Evolutionary conservation across 345 rosid species (phyloP).

Genomic region (Odontarrhena argentea): DNA sequence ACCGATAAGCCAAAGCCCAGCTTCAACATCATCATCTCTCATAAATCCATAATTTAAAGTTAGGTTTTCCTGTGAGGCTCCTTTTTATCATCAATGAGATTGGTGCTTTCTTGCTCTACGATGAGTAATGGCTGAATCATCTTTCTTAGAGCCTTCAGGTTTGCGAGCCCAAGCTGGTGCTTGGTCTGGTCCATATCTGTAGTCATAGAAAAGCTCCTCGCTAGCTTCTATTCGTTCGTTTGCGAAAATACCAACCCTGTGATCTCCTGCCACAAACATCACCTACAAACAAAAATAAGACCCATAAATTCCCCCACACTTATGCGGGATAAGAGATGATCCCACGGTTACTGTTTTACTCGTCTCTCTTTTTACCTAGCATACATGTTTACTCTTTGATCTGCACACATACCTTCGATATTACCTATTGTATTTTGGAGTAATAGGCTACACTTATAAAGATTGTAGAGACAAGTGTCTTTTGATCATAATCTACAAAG

Average conservation of each 20-base stretch:
- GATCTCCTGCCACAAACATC: slow-evolving; percentile 99
- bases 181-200: slow-evolving; percentile 95
- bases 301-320: background rate
- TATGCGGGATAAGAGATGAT: background rate
- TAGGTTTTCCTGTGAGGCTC: background rate
- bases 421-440: no score
- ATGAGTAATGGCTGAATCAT: slow-evolving; percentile 65
- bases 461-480: background rate
- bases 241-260: slow-evolving; percentile 93
- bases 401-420: no score
- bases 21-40: slow-evolving; percentile 15
- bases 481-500: slow-evolving; percentile 22
- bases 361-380: background rate
- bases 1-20: slow-evolving; percentile 1
- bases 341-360: background rate
- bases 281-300: slow-evolving; percentile 53
- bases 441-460: background rate
- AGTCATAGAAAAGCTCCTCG: slow-evolving; percentile 95
- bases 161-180: slow-evolving; percentile 97
- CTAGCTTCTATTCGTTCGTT: slow-evolving; percentile 91
- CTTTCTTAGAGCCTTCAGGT: slow-evolving; percentile 90
- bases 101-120: slow-evolving; percentile 98
- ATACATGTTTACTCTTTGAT: no score
- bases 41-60: slow-evolving; percentile 9
- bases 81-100: slow-evolving; percentile 59